Evolutionary conservation across 2,329 filamentous ascomycete species (phyloP).

Genomic region (Colletotrichum musae): DNA sequence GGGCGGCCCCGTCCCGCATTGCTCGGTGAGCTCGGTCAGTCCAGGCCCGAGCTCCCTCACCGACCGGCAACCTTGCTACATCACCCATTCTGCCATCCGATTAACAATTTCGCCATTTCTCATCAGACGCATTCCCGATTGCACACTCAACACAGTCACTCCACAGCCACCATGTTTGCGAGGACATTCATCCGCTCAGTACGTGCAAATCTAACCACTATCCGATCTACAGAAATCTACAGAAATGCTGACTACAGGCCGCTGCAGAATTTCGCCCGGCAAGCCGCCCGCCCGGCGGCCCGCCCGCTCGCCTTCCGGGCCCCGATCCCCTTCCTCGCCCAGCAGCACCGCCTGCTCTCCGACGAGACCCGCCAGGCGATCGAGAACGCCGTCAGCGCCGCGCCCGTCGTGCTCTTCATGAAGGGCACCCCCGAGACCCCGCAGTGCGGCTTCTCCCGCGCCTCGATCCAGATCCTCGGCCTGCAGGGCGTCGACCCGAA

Average conservation of each 20-base stretch:
- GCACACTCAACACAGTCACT: slow-evolving; percentile 13
- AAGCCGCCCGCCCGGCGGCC: slow-evolving; percentile 54
- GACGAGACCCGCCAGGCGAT: slow-evolving; percentile 86
- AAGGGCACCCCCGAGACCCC: slow-evolving; percentile 97
- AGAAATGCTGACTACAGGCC: no score
- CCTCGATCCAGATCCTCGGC: slow-evolving; percentile 94
- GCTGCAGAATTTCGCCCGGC: slow-evolving; percentile 55
- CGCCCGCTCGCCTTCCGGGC: slow-evolving; percentile 43
- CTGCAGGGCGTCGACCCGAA: slow-evolving; percentile 94
- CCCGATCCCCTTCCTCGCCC: slow-evolving; percentile 45
- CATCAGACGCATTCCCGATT: slow-evolving; percentile 21
- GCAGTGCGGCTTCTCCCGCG: slow-evolving; percentile 96
- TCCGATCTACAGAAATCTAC: no score
- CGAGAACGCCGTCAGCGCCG: slow-evolving; percentile 88
- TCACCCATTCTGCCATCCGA: slow-evolving; percentile 36
- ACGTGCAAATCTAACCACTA: no score
- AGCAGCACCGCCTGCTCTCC: slow-evolving; percentile 80
- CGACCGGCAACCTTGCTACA: slow-evolving; percentile 34
- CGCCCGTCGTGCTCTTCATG: slow-evolving; percentile 98
- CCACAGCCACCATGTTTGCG: slow-evolving; percentile 29
- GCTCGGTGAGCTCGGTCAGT: slow-evolving; percentile 10
- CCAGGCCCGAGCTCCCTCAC: slow-evolving; percentile 32
- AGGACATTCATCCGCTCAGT: slow-evolving; percentile 38
- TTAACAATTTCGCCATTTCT: slow-evolving; percentile 35
- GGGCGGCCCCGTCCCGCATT: neutral